Evolutionary conservation across 129 eudicot genomes (phyloP), one percentile per base, ranked within the genome.

Genomic region (Chrysanthemum lavandulifolium): DNA sequence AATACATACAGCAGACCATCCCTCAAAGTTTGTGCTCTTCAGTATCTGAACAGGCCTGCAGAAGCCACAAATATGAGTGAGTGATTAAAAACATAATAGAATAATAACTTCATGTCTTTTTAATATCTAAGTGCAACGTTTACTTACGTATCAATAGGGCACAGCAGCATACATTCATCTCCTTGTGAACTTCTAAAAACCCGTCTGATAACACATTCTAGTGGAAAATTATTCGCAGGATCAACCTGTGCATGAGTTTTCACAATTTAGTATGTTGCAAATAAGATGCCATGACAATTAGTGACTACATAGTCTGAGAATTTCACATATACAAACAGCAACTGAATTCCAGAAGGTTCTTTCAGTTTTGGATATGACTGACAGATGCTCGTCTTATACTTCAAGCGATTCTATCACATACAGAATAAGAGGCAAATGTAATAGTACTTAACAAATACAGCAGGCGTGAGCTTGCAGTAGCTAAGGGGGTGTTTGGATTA

Each of bases 141-240:
- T 27, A 84, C 97, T 90, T 84, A 94, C 98, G 75, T 90, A 70
- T 94, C 98, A 79, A 88, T 86, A 64, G 98, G 98, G 78, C 97
- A 94, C 45, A 94, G 85, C 45, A 94, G 86, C 93, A 94, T 76
- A 65, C 97, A 94, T 23, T 94, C 98, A 67, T 90, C 96, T 36
- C 97, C 98, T 69, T 76, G 82, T 74, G 96, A 82, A 76, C 86
- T 94, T 83, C 72, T 86, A 76, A 94, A 94, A 16, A 90, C 91
- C 63, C 98, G 83, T 77, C 98, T 86, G 74, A 94, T 88, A 66
- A 90, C 77, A 78, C 98, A 94, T 65, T 94, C 98, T 71, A 94
- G 77, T 51, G 93, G 97, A 48, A 80, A 79, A 79, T 86, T 94
- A 68, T 86, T 90, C 68, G 93, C 69, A 65, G 97, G 82, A 80